Base-by-base conservation (phyloP, 1,139 yeast genomes). In the Debaryomyces udenii region DNA sequence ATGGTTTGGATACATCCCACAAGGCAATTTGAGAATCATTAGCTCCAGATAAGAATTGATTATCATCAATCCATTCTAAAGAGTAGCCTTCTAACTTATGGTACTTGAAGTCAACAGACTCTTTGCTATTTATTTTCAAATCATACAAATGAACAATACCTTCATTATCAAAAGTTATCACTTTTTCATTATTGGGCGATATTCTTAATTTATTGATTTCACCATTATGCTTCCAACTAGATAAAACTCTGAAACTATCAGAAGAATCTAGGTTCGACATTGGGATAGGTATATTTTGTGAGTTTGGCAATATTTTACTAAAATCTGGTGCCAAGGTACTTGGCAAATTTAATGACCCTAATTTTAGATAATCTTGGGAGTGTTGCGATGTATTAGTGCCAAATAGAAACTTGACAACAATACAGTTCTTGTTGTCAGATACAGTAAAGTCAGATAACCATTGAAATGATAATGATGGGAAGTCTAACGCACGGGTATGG, bases 21-120 rank as follows among this genome's bases (percentile, higher is more conserved):
- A 83, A 60, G 0, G 88, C 86, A 40, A 88, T 76, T 28, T 78
- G 76, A 3, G 76, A 61, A 57, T 86, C 95, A 48, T 80, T 81
- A 2, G 87, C 76, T 3, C 89, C 89, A 2, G 90, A 77, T 24
- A 86, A 64, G 37, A 86, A 69, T 41, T 65, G 63, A 3, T 70
- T 67, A 30, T 69, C 69, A 29, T 57, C 54, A 4, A 62, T 46
- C 95, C 95, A 88, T 47, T 83, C 82, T 40, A 88, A 65, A 1
- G 86, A 86, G 58, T 74, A 81, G 0, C 94, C 95, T 50, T 83
- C 89, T 41, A 67, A 70, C 16, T 70, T 67, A 59, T 88, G 96
- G 54, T 75, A 80, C 46, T 76, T 74, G 43, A 84, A 76, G 31
- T 69, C 72, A 10, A 56, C 53, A 14, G 61, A 52, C 38, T 51